Conservation (phyloP, 1,139 yeast genomes). For the Wickerhamomyces sp. region DNA sequence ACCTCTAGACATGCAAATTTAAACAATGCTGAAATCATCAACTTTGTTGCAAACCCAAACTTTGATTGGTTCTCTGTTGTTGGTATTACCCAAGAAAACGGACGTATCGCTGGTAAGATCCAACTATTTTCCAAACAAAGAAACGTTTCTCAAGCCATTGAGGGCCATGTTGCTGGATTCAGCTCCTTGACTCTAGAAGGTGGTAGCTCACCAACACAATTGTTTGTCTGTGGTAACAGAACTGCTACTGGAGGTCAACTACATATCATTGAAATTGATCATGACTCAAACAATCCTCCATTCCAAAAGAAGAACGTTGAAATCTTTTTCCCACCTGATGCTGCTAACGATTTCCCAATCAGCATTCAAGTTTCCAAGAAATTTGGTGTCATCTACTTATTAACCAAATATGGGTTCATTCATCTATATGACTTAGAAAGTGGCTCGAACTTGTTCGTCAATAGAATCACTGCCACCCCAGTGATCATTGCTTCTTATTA, state of each 20-base stretch:
- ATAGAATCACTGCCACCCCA: constrained; percentile 94
- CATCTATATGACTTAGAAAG: constrained; percentile 93
- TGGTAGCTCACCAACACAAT: constrained; percentile 72
- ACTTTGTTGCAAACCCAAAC: constrained; percentile 76
- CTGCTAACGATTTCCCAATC: constrained; percentile 94
- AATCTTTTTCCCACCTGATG: constrained; percentile 95
- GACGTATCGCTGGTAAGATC: constrained; percentile 93
- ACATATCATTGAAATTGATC: constrained; percentile 95
- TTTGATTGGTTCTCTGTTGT: constrained; percentile 93
- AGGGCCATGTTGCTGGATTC: constrained; percentile 95
- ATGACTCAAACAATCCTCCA: constrained; percentile 79
- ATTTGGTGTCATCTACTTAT: constrained; percentile 82
- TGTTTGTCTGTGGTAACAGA: constrained; percentile 86
- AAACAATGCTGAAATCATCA: constrained; percentile 83
- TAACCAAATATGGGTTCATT: constrained; percentile 95
- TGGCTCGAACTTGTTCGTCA: constrained; percentile 89
- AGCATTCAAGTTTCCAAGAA: constrained; percentile 81
- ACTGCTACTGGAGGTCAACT: constrained; percentile 71
- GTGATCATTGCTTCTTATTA: constrained; percentile 86
- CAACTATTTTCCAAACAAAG: constrained; percentile 87
- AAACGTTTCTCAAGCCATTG: constrained; percentile 93
- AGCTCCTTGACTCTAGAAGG: constrained; percentile 73
- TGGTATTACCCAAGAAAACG: constrained; percentile 93
- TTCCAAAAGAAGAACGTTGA: constrained; percentile 90
- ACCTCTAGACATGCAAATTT: constrained; percentile 82